Percentiles rank a stretch among this genome's conserved stretches.
phyloP scores from a whole-genome alignment of 768 basidiomycete genomes.

The Sporobolomyces phaffii region DNA sequence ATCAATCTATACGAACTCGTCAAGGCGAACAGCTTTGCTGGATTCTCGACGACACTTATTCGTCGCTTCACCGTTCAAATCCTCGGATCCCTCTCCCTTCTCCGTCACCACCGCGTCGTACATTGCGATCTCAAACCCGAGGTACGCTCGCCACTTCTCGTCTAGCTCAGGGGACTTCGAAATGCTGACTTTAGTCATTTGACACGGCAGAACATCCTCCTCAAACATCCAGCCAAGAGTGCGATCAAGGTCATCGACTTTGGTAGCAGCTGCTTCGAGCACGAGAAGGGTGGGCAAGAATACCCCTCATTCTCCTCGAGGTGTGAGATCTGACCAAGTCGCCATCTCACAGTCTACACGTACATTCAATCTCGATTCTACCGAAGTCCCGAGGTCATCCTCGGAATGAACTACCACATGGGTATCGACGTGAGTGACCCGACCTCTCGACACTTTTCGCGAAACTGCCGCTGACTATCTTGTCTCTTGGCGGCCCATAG shows the following conservation, averaged over 20 bases:
- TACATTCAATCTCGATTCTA: constrained; percentile 99
- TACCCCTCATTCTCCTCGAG: constrained; percentile 24
- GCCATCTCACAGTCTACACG: constrained; percentile 69
- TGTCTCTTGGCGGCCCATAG: constrained; percentile 52
- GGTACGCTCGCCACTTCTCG: constrained; percentile 51
- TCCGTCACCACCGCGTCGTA: constrained; percentile 95
- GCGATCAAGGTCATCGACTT: constrained; percentile 98
- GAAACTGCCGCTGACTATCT: background rate
- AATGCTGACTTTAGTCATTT: background rate
- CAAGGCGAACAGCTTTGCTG: constrained; percentile 96
- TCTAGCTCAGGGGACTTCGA: background rate
- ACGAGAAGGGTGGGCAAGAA: constrained; percentile 66
- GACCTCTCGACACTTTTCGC: too few relatives aligned
- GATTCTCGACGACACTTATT: constrained; percentile 92
- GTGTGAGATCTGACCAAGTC: background rate
- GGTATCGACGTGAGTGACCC: constrained; percentile 51
- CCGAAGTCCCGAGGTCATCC: constrained; percentile 87
- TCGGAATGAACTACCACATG: constrained; percentile 99
- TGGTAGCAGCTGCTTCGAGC: constrained; percentile 95
- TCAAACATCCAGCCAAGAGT: constrained; percentile 91
- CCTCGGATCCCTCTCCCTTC: constrained; percentile 79
- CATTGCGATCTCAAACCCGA: constrained; percentile 99
- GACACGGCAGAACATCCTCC: constrained; percentile 69
- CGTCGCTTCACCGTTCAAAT: constrained; percentile 95
- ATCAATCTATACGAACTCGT: constrained; percentile 98